Base-by-base conservation (phyloP, 164 flowering plant genomes). In the Vitis rupestris region DNA sequence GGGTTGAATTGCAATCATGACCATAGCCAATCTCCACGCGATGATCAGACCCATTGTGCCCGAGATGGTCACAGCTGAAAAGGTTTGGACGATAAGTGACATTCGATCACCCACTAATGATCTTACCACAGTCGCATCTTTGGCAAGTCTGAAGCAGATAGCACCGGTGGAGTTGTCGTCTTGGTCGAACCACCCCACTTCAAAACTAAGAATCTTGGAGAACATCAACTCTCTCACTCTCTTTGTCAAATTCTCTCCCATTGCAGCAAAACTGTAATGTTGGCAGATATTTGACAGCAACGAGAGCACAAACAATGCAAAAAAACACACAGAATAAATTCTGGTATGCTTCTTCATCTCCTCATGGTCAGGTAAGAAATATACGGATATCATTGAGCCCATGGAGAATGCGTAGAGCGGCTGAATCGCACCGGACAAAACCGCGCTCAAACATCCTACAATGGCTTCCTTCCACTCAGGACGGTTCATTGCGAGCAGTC, bases 1-100 rank as follows among this genome's bases (percentile, higher is more conserved):
- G 10, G 98, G 98, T 51, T 93, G 98, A 10, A 87, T 89, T 0
- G 95, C 97, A 3, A 91, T 91, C 91, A 91, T 90, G 10, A 93
- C 97, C 7, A 91, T 11, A 0, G 95, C 92, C 0, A 93, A 84
- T 68, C 82, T 79, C 95, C 93, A 90, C 8, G 97, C 90, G 11
- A 88, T 85, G 19, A 86, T 68, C 48, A 91, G 77, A 3, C 98
- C 94, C 88, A 93, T 81, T 3, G 89, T 85, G 78, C 81, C 85
- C 0, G 97, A 95, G 4, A 87, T 75, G 44, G 19, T 67, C 15
- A 91, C 89, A 0, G 98, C 92, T 4, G 97, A 90, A 67, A 80
- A 4, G 1, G 95, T 83, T 67, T 91, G 97, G 8, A 91, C 83
- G 0, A 93, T 50, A 0, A 93, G 86, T 2, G 97, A 84, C 82